Percentiles rank a stretch among this genome's conserved stretches.
These are phyloP conservation scores for Hypoxylon sp. DNA, from an alignment of 2,329 filamentous ascomycete genomes.

Conservation along the genomic window DNA sequence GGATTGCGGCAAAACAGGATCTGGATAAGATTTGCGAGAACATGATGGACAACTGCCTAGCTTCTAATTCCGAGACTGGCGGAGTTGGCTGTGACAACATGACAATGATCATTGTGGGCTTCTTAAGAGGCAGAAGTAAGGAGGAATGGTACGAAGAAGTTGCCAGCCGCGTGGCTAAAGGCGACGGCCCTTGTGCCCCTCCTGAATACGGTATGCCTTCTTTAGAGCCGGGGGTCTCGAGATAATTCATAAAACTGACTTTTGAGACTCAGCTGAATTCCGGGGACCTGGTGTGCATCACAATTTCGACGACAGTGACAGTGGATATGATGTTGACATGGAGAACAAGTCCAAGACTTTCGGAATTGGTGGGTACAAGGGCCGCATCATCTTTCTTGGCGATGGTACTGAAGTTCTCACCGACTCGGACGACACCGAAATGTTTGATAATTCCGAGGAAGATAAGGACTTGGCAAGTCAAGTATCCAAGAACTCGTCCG, in stretches of 20 bases:
- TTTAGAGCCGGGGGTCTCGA: slow-evolving; percentile 52
- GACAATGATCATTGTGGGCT: slow-evolving; percentile 93
- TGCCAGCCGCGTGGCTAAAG: slow-evolving; percentile 91
- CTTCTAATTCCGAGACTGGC: slow-evolving; percentile 96
- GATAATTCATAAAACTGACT: slow-evolving; percentile 50
- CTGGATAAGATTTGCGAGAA: slow-evolving; percentile 97
- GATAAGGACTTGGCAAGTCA: slow-evolving; percentile 89
- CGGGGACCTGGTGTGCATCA: slow-evolving; percentile 85
- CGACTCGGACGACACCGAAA: slow-evolving; percentile 89
- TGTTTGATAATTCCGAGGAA: slow-evolving; percentile 90
- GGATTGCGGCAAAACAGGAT: slow-evolving; percentile 96
- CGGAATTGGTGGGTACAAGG: slow-evolving; percentile 77
- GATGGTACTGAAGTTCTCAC: slow-evolving; percentile 94
- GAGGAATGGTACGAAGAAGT: slow-evolving; percentile 99
- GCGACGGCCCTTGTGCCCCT: slow-evolving; percentile 97
- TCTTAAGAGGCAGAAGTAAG: slow-evolving; percentile 92
- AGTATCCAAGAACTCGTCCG: slow-evolving; percentile 72
- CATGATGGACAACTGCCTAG: slow-evolving; percentile 99
- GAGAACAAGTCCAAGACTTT: slow-evolving; percentile 74
- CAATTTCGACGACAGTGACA: slow-evolving; percentile 84
- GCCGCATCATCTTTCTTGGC: slow-evolving; percentile 93
- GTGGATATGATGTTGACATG: slow-evolving; percentile 81
- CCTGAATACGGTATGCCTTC: slow-evolving; percentile 95
- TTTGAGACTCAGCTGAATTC: slow-evolving; percentile 77
- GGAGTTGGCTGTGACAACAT: slow-evolving; percentile 99